Base-by-base conservation (phyloP, 1,284 basidiomycete genomes). In the Erythrobasidium hasegawianum region DNA sequence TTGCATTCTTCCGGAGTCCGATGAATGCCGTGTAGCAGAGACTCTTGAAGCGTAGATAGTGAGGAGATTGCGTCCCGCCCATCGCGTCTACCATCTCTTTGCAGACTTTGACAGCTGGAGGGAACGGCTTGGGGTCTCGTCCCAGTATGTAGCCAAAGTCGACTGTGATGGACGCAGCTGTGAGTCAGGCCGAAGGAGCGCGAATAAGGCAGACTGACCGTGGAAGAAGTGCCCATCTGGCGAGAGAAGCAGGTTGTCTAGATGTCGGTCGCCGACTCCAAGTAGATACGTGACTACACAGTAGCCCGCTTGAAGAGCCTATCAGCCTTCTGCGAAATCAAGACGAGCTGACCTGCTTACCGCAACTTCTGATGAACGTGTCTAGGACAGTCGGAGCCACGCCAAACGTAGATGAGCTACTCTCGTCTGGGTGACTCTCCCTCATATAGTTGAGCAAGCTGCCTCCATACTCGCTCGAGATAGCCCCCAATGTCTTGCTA, bases 31-130 rank as follows among this genome's bases (percentile, higher is more conserved):
- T 97, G 77, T 94, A 93, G 77, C 92, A 96, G 71, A 96, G 87
- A 70, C 86, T 88, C 78, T 95, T 94, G 85, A 99, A 99, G 40
- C 93, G 87, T 26, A 86, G 84, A 77, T 98, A 96, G 76, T 96
- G 92, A 16, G 87, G 82, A 2, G 93, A 93, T 75, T 88, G 83
- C n/a, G 89, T 84, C 40, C 96, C 95, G 16, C 96, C 96, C 94
- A 99, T 97, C 8, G 89, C 94, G 75, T 99, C 96, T 0, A 98
- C 92, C 96, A 98, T 99, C 76, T 98, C 96, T 73, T 96, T 95
- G 79, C 93, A 96, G 27, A 99, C 89, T 78, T 99, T 99, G 73
- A 98, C 93, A 0, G 93, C 90, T 1, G 96, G 96, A 3, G 96
- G 93, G 76, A 96, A 97, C 0, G 94, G 93, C 77, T 99, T 98